Evolutionary conservation across 257 asterid genomes (phyloP), one percentile per base, ranked within the genome.

Genomic region (Fraxinus americana): DNA sequence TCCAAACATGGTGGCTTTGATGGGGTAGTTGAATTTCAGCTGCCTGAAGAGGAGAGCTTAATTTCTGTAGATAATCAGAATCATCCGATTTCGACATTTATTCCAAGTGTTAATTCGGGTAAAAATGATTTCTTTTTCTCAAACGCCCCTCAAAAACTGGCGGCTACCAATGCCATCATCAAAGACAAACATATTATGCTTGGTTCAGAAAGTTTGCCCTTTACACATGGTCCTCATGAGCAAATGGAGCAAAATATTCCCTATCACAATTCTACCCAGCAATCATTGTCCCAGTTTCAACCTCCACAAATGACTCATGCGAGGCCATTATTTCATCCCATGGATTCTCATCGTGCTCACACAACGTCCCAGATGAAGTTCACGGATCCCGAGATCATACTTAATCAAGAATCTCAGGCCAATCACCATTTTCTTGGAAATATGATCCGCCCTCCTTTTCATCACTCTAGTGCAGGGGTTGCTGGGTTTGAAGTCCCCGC

Each of bases 1-100:
- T 79, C 86, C 75, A 83, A 76, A 61, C 87, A 72, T 41, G 80
- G 79, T 85, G 96, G 88, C 74, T 78, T 74, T 73, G 84, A 84
- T 78, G 81, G 85, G 77, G 81, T 41, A 29, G 80, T 67, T 61
- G 89, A 86, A 8, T 84, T 79, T 78, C 97, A 85, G 83, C 86
- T 92, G 70, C 90, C 94, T 71, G 92, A 84, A 80, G 96, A 90
- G 77, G 95, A 88, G 52, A 89, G 85, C 85, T 76, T 90, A 61
- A 78, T 88, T 71, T 83, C 89, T 68, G 77, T 38, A 77, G 87
- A 78, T 75, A 90, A 87, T 80, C 87, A 70, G 65, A 84, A 81
- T 66, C 84, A 84, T 72, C 88, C 73, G 77, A 54, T 78, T 77
- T 76, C 85, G 19, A 75, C 79, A 48, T 70, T 84, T 50, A 74